Evolutionary conservation across 139 green algal species (phyloP).

Genomic region (Tetraselmis chui): DNA sequence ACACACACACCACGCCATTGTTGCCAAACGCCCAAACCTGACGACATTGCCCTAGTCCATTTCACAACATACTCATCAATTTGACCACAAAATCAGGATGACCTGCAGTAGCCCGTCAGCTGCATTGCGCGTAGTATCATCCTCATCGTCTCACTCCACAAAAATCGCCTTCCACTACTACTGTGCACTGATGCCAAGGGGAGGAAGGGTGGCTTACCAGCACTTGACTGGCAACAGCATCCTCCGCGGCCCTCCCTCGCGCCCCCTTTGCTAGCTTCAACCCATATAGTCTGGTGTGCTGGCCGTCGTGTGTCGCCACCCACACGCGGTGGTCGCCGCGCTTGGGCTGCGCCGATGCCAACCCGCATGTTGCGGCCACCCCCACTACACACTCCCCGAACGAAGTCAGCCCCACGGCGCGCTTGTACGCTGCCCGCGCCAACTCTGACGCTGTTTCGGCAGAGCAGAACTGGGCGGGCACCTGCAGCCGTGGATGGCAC

Average conservation of each 20-base stretch:
- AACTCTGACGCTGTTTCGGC: conserved; percentile 43
- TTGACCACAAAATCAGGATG: too few species aligned
- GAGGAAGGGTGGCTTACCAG: too few species aligned
- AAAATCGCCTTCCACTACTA: too few species aligned
- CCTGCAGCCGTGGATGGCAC: too few species aligned
- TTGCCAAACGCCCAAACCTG: too few species aligned
- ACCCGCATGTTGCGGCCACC: conserved; percentile 55
- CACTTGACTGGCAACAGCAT: conserved; percentile 44
- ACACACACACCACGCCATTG: too few species aligned
- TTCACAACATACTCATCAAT: too few species aligned
- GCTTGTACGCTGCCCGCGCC: conserved; percentile 54
- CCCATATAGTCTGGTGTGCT: neutral
- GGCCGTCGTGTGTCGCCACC: conserved; percentile 39
- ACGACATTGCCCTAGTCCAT: too few species aligned
- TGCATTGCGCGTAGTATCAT: too few species aligned
- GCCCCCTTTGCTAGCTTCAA: conserved; percentile 56
- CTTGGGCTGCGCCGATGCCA: conserved; percentile 58
- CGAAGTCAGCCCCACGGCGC: conserved; percentile 41
- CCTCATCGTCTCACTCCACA: too few species aligned
- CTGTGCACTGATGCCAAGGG: too few species aligned
- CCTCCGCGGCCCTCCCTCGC: conserved; percentile 44
- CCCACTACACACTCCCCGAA: conserved; percentile 57
- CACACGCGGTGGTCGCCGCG: conserved; percentile 58
- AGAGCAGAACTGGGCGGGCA: conserved; percentile 40
- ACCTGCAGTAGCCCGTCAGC: too few species aligned